Evolutionary conservation across 352 stramenopile species (phyloP).

Genomic region (Pythium inflatum): DNA sequence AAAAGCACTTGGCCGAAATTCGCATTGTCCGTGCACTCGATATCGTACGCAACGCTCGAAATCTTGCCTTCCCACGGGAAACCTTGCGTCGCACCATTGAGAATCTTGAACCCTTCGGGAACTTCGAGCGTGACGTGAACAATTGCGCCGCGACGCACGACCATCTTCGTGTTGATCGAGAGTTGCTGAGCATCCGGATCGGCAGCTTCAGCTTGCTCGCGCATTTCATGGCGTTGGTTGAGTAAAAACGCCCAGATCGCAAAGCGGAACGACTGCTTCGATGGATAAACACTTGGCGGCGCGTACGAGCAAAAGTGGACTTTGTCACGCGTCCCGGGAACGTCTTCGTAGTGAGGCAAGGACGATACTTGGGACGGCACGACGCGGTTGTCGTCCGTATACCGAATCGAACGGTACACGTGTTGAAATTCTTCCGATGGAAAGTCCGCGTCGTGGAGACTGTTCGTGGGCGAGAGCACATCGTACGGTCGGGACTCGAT

Average conservation of each 20-base stretch:
- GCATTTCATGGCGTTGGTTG: slow-evolving; percentile 71
- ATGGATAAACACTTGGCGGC: slow-evolving; percentile 59
- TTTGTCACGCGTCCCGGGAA: slow-evolving; percentile 56
- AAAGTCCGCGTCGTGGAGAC: slow-evolving; percentile 58
- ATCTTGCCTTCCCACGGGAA: slow-evolving; percentile 78
- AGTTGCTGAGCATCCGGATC: slow-evolving; percentile 45
- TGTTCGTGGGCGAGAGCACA: slow-evolving; percentile 59
- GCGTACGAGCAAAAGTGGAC: slow-evolving; percentile 83
- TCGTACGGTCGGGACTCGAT: slow-evolving; percentile 42
- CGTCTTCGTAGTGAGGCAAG: slow-evolving; percentile 47
- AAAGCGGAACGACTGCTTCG: slow-evolving; percentile 68
- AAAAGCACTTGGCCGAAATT: slow-evolving; percentile 69
- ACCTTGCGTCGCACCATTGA: slow-evolving; percentile 66
- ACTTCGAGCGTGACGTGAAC: slow-evolving; percentile 76
- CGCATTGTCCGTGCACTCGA: slow-evolving; percentile 61
- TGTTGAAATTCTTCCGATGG: slow-evolving; percentile 75
- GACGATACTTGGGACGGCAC: slow-evolving; percentile 22
- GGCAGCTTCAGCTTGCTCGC: slow-evolving; percentile 49
- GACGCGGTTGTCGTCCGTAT: slow-evolving; percentile 31
- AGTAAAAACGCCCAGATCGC: slow-evolving; percentile 78
- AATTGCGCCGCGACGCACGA: slow-evolving; percentile 72
- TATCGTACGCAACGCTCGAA: slow-evolving; percentile 57
- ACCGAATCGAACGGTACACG: slow-evolving; percentile 75
- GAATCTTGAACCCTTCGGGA: slow-evolving; percentile 60
- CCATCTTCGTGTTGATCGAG: slow-evolving; percentile 66